Evolutionary conservation across 139 green algal genomes (phyloP).

Genomic region (Chlorella sp.): DNA sequence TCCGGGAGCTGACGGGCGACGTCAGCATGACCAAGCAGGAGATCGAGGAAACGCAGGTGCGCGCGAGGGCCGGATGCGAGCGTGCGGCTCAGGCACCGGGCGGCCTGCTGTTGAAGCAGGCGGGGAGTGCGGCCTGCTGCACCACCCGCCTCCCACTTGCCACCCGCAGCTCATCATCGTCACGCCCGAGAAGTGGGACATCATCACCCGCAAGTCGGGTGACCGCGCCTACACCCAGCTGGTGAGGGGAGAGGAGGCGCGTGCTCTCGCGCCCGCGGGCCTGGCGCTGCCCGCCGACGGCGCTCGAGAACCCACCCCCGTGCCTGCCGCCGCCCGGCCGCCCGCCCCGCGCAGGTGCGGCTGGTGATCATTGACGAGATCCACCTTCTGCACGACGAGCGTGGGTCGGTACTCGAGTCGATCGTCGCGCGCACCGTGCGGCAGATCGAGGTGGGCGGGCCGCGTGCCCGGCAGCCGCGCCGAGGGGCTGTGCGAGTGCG

Average conservation of each 20-base stretch:
- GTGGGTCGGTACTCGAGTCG: slow-evolving; percentile 94
- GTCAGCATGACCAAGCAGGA: slow-evolving; percentile 88
- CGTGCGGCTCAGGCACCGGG: no score
- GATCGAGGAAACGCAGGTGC: slow-evolving; percentile 85
- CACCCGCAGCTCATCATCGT: slow-evolving; percentile 92
- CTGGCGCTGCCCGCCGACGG: no score
- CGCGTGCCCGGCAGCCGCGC: no score
- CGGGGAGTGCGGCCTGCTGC: no score
- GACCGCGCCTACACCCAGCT: slow-evolving; percentile 86
- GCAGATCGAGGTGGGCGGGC: slow-evolving; percentile 62
- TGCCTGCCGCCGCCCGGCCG: no score
- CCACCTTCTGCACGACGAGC: slow-evolving; percentile 96
- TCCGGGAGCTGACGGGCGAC: slow-evolving; percentile 91
- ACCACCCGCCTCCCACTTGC: background rate
- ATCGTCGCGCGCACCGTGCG: slow-evolving; percentile 94
- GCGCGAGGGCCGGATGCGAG: no score
- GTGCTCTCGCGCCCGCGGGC: no score
- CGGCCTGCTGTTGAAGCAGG: no score
- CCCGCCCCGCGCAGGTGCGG: no score
- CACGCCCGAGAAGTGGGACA: slow-evolving; percentile 99
- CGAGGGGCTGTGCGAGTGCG: background rate
- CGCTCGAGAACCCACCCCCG: no score
- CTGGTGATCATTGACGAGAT: slow-evolving; percentile 99
- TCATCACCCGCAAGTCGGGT: slow-evolving; percentile 97
- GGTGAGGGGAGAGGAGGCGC: no score